Conservation (phyloP, 306 rosid species). For the Prinsepia uniflora region DNA sequence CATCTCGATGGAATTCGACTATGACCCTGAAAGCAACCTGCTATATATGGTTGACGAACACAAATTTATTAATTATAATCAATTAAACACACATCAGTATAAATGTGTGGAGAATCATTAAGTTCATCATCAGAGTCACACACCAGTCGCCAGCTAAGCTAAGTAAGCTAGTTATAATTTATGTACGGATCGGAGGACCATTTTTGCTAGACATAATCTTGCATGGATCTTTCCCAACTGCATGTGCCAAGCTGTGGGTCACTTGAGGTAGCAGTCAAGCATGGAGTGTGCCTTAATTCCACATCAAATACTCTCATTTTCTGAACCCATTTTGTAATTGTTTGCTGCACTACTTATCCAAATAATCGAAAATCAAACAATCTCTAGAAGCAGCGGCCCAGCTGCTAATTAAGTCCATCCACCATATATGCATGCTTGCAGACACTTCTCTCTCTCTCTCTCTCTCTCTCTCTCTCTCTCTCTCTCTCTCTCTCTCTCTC, state of each 20-base stretch:
- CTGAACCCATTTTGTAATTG: slow-evolving; percentile 25
- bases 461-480: neutral
- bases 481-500: neutral
- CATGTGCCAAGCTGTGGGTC: slow-evolving; percentile 14
- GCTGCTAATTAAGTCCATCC: neutral
- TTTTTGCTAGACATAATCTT: slow-evolving; percentile 17
- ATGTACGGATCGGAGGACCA: slow-evolving; percentile 32
- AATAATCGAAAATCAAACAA: slow-evolving; percentile 36
- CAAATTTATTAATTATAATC: neutral
- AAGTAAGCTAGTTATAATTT: neutral
- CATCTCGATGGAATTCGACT: neutral
- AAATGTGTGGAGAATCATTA: neutral
- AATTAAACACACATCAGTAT: too few relatives aligned
- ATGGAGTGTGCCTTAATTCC: slow-evolving; percentile 32
- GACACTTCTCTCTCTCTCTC: neutral
- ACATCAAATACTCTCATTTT: slow-evolving; percentile 33
- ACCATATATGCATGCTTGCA: slow-evolving; percentile 9
- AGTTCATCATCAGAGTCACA: slow-evolving; percentile 20
- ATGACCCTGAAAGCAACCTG: slow-evolving; percentile 4
- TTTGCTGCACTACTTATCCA: slow-evolving; percentile 18
- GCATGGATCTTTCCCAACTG: slow-evolving; percentile 24
- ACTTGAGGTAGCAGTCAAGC: slow-evolving; percentile 25
- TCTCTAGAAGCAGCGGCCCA: neutral
- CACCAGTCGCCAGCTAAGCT: neutral
- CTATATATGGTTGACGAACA: neutral